Percentiles rank a stretch among this genome's conserved stretches.
Evolutionary conservation across 2,329 filamentous ascomycete genomes (phyloP).

Genomic region (Pezicula radicicola): DNA sequence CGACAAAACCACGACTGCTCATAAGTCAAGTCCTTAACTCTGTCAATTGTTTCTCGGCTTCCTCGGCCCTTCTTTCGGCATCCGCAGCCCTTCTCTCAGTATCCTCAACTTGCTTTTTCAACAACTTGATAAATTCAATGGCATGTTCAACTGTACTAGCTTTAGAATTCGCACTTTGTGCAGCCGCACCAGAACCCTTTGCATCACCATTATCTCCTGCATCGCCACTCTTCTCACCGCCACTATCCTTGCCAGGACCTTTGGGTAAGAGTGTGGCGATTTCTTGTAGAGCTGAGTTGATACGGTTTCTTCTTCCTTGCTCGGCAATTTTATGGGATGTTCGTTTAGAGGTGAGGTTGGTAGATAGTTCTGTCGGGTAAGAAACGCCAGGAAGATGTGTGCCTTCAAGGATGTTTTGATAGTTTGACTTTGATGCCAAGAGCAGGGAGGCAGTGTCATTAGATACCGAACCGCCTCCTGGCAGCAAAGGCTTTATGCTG

Average conservation of each 20-base stretch:
- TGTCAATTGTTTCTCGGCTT: constrained; percentile 23
- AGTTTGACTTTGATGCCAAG: constrained; percentile 92
- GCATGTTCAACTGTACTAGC: constrained; percentile 97
- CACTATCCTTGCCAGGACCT: constrained; percentile 37
- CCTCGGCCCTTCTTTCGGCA: constrained; percentile 56
- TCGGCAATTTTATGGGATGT: constrained; percentile 98
- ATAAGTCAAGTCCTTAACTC: constrained; percentile 4
- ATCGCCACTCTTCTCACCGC: constrained; percentile 32
- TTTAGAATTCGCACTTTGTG: constrained; percentile 73
- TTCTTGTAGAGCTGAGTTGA: constrained; percentile 89
- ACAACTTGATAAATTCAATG: constrained; percentile 87
- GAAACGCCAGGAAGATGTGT: constrained; percentile 86
- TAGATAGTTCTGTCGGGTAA: constrained; percentile 87
- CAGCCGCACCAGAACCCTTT: constrained; percentile 36
- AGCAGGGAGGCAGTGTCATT: constrained; percentile 68
- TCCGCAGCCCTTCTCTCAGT: constrained; percentile 61
- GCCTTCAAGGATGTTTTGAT: constrained; percentile 94
- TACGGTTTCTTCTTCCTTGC: constrained; percentile 90
- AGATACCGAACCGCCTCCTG: constrained; percentile 51
- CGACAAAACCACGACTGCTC: not conserved
- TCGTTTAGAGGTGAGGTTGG: constrained; percentile 91
- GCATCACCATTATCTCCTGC: constrained; percentile 46
- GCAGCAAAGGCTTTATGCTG: constrained; percentile 87
- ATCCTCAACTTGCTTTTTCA: constrained; percentile 70
- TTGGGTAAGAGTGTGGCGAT: constrained; percentile 83